Evolutionary conservation across 768 basidiomycete species (phyloP), one percentile per base, ranked within the genome.

Genomic region (Candolleomyces efflorescens): DNA sequence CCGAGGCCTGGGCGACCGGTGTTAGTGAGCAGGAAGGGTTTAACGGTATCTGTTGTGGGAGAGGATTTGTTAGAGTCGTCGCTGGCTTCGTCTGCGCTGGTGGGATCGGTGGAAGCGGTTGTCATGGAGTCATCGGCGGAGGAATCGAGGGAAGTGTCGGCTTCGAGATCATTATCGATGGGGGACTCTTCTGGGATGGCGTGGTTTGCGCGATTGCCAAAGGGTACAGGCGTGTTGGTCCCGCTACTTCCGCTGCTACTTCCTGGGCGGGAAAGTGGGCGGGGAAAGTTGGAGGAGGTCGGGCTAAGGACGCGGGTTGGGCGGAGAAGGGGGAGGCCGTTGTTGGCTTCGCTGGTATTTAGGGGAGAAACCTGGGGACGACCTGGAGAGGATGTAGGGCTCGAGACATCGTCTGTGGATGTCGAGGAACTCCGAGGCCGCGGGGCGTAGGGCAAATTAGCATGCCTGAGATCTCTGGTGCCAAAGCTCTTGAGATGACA

Each of bases 401-500:
- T 52, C 67, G 64, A 53, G 55, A 36, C 32, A 27, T n/a, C 49
- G 17, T 24, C 49, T n/a, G 52, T 55, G n/a, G 43, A 46, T 47
- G 23, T 67, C 18, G 61, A 64, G 38, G 63, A 58, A 43, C 57
- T 64, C 12, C 65, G 60, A 18, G 69, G 69, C 20, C 62, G 63
- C 11, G 64, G 55, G 20, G 77, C 76, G 36, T 82, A 68, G 23
- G 87, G 83, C 10, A 89, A 81, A 66, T 89, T 89, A 55, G 85
- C 86, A 54, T 85, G 82, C 52, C 89, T 82, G 32, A 90, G 78
- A 65, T 89, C 84, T 54, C 81, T 79, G 9, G 87, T 91, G 20
- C 90, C 92, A 63, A 93, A 94, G 61, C 76, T 82, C 77, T 85
- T 89, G 53, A 83, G 67, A 67, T 95, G 91, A 65, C 93, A 95